These are phyloP conservation scores for Colletotrichum melonis DNA, from an alignment of 2,329 filamentous ascomycete species.

Conservation along the genomic window DNA sequence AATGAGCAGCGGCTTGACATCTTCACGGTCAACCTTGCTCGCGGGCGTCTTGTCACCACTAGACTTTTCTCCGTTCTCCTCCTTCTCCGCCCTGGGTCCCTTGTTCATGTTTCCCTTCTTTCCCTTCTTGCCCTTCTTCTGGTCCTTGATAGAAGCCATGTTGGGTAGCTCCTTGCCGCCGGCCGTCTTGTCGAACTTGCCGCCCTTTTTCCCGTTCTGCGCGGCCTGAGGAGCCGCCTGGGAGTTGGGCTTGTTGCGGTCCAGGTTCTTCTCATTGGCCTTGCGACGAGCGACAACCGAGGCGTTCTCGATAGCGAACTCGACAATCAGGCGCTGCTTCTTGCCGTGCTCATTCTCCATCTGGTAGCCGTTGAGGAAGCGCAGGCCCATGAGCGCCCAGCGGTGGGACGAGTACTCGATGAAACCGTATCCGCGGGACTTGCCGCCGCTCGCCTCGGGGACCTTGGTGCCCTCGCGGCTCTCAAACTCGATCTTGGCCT, in stretches of 20 bases:
- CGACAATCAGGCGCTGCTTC: slow-evolving; percentile 90
- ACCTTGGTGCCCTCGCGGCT: slow-evolving; percentile 87
- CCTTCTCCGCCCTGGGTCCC: slow-evolving; percentile 44
- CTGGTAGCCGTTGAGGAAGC: slow-evolving; percentile 88
- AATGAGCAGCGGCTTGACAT: slow-evolving; percentile 79
- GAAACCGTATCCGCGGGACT: slow-evolving; percentile 95
- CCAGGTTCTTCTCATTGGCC: slow-evolving; percentile 47
- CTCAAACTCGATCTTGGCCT: slow-evolving; percentile 96
- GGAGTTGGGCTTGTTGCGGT: slow-evolving; percentile 36
- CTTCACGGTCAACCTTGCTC: slow-evolving; percentile 42
- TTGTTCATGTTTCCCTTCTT: slow-evolving; percentile 40
- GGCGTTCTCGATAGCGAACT: slow-evolving; percentile 98
- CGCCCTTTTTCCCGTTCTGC: slow-evolving; percentile 43
- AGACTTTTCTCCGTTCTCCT: slow-evolving; percentile 34
- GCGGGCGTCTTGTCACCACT: slow-evolving; percentile 17
- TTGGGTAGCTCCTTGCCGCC: slow-evolving; percentile 45
- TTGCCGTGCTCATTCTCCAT: slow-evolving; percentile 73
- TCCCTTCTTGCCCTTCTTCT: slow-evolving; percentile 49
- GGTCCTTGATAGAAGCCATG: slow-evolving; percentile 45
- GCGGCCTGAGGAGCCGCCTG: slow-evolving; percentile 38
- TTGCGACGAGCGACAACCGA: slow-evolving; percentile 87
- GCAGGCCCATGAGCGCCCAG: slow-evolving; percentile 92
- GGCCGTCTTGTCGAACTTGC: slow-evolving; percentile 44
- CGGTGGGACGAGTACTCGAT: slow-evolving; percentile 96
- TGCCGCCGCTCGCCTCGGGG: slow-evolving; percentile 78